Evolutionary conservation across 805 yeast genomes (phyloP).

Genomic region (Zygoascus tannicola): DNA sequence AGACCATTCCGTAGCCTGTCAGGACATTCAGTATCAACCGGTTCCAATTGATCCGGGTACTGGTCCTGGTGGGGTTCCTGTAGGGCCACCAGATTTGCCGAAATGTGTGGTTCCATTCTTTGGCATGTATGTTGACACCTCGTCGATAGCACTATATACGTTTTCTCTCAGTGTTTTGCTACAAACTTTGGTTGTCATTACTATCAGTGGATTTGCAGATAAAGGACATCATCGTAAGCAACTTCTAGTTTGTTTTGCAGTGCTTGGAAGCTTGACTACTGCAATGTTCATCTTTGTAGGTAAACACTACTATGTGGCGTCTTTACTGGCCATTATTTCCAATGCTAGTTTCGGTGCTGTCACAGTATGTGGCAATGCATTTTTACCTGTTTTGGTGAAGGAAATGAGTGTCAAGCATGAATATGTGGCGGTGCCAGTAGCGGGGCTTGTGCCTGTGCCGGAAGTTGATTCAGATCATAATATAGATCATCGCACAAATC

Average conservation of each 20-base stretch:
- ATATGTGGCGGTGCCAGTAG: neutral
- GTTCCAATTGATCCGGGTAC: constrained; percentile 20
- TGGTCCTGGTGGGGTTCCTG: constrained; percentile 7
- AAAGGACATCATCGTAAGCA: constrained; percentile 51
- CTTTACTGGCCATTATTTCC: constrained; percentile 49
- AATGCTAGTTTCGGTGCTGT: constrained; percentile 70
- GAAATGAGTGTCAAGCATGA: constrained; percentile 1
- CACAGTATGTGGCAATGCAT: constrained; percentile 71
- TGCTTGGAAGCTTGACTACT: constrained; percentile 49
- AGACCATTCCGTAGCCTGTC: constrained; percentile 53
- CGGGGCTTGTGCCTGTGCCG: neutral
- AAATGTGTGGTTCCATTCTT: constrained; percentile 43
- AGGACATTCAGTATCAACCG: constrained; percentile 26
- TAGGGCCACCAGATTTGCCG: constrained; percentile 9
- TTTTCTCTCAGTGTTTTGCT: constrained; percentile 61
- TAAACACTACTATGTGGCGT: constrained; percentile 41
- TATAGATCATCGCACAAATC: neutral
- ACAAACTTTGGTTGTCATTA: constrained; percentile 62
- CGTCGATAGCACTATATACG: constrained; percentile 65
- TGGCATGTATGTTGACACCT: constrained; percentile 51
- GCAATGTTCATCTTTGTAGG: constrained; percentile 35
- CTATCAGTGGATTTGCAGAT: constrained; percentile 66
- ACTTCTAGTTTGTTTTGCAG: constrained; percentile 47
- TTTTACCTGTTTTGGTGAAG: constrained; percentile 49
- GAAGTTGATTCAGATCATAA: neutral